Evolutionary conservation across 192 early-diverging fungal species (phyloP).

Genomic region (Dimargaris verticillata): DNA sequence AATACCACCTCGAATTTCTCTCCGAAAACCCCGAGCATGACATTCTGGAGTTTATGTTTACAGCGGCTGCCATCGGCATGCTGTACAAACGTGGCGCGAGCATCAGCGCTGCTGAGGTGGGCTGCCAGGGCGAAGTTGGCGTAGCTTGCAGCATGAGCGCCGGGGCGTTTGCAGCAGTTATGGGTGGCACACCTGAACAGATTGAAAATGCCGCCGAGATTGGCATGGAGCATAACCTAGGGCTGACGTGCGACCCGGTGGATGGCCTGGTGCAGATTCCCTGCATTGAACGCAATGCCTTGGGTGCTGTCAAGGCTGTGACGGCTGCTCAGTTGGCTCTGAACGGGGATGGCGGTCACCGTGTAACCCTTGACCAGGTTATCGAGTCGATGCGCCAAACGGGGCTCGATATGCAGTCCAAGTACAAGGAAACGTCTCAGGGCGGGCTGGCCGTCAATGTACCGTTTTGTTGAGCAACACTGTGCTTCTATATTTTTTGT

Average conservation of each 20-base stretch:
- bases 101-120: conserved; percentile 91
- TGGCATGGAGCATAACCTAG: conserved; percentile 81
- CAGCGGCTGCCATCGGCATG: conserved; percentile 89
- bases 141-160: conserved; percentile 96
- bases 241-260: conserved; percentile 77
- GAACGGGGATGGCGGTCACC: conserved; percentile 78
- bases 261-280: conserved; percentile 89
- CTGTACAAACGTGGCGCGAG: conserved; percentile 87
- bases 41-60: conserved; percentile 82
- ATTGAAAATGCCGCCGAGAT: conserved; percentile 95
- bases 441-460: conserved; percentile 89
- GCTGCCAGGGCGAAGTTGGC: conserved; percentile 95
- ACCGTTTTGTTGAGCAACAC: conserved; percentile 37
- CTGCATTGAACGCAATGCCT: conserved; percentile 88
- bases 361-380: conserved; percentile 86
- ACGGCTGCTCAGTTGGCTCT: conserved; percentile 89
- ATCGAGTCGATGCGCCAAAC: conserved; percentile 93
- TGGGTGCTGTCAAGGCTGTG: conserved; percentile 90
- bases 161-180: conserved; percentile 85
- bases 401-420: conserved; percentile 77
- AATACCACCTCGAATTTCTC: conserved; percentile 91
- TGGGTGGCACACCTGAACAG: conserved; percentile 79
- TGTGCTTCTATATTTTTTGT: too few species aligned
- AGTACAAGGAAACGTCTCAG: conserved; percentile 93
- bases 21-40: conserved; percentile 70